Conservation (phyloP, 1,139 yeast genomes). For the Taphrina wiesneri region DNA sequence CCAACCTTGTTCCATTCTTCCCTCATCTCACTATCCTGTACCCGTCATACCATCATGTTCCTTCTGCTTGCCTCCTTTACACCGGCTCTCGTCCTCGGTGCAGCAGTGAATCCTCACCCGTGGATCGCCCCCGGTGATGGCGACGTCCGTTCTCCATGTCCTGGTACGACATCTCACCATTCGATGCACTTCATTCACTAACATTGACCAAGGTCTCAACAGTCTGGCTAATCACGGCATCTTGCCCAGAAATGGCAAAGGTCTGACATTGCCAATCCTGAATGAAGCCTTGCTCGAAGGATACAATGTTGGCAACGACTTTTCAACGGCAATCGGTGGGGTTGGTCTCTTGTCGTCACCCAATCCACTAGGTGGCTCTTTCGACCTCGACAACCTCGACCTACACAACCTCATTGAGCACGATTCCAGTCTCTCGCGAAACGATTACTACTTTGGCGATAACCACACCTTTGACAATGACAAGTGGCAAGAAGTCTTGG, state of each 20-base stretch:
- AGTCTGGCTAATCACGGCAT: constrained; percentile 28
- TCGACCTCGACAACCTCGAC: constrained; percentile 22
- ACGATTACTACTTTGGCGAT: constrained; percentile 18
- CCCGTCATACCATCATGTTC: background rate
- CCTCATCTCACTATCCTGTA: background rate
- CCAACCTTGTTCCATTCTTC: background rate
- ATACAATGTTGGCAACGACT: constrained; percentile 24
- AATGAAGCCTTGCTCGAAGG: constrained; percentile 14
- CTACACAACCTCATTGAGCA: constrained; percentile 26
- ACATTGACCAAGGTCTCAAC: constrained; percentile 1
- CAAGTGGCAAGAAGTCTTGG: constrained; percentile 18
- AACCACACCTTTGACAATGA: constrained; percentile 21
- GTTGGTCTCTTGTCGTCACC: constrained; percentile 4
- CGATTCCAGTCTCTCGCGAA: constrained; percentile 13
- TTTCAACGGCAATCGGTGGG: constrained; percentile 19
- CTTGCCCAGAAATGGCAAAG: constrained; percentile 16
- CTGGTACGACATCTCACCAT: background rate
- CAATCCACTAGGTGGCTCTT: constrained; percentile 12
- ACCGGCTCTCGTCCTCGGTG: background rate
- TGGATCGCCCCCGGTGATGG: constrained; percentile 26
- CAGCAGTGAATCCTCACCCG: constrained; percentile 29
- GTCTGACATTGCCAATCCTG: constrained; percentile 9
- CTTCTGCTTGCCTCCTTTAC: background rate
- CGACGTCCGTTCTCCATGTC: constrained; percentile 30
- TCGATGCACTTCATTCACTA: background rate